Percentiles rank a stretch among this genome's conserved stretches.
These are phyloP conservation scores for Russula earlei DNA, from an alignment of 768 basidiomycete genomes.

Conservation along the genomic window DNA sequence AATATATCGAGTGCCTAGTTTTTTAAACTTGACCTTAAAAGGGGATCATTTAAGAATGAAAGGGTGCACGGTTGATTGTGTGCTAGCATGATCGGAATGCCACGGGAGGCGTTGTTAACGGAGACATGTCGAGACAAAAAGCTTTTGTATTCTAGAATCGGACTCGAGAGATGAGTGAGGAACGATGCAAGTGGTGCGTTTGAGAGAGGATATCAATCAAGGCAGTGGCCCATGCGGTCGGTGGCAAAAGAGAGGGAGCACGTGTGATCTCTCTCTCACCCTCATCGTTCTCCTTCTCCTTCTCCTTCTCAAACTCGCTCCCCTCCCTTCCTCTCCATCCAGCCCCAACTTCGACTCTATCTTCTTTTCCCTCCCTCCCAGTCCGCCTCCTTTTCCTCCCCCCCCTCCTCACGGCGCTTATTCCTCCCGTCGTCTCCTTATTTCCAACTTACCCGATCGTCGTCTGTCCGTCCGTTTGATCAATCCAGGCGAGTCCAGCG, in stretches of 20 bases:
- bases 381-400: neutral
- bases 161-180: too few species aligned
- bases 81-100: too few species aligned
- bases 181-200: too few species aligned
- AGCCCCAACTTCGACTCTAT: neutral
- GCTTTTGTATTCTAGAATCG: too few species aligned
- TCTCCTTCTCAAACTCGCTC: neutral
- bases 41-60: neutral
- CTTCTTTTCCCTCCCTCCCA: neutral
- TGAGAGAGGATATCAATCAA: too few species aligned
- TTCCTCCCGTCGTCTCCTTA: neutral
- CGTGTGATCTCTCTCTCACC: neutral
- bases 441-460: constrained; percentile 4
- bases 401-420: neutral
- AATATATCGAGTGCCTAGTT: neutral
- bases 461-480: constrained; percentile 1
- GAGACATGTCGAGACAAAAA: too few species aligned
- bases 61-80: neutral
- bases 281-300: neutral
- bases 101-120: too few species aligned
- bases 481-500: neutral
- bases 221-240: neutral
- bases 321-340: neutral
- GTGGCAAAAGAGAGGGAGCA: neutral
- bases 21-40: neutral